A percentile compares a stretch with the other conserved stretches of the same genome.
Evolutionary conservation across 2,329 filamentous ascomycete genomes (phyloP).

Genomic region (Trichoderma atroviride): DNA sequence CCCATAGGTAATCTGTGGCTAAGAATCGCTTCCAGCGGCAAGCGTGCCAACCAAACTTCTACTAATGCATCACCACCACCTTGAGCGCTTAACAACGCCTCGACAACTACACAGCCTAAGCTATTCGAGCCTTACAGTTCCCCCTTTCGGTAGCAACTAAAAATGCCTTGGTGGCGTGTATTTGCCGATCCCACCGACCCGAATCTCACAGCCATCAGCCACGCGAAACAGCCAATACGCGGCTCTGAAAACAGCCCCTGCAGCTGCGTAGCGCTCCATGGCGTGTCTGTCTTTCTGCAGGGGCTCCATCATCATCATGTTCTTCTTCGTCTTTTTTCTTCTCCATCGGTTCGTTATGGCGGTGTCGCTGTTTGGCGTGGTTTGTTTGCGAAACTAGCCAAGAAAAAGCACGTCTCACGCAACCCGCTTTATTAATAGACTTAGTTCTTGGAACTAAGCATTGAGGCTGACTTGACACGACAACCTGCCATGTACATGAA

Average conservation of each 20-base stretch:
- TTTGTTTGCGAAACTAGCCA: background rate
- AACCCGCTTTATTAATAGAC: background rate
- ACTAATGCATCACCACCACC: background rate
- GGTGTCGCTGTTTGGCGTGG: background rate
- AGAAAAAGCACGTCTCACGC: background rate
- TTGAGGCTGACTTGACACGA: background rate
- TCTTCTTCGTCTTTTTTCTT: background rate
- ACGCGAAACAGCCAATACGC: background rate
- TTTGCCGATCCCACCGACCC: background rate
- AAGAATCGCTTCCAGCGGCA: background rate
- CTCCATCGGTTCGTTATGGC: background rate
- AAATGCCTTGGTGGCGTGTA: background rate
- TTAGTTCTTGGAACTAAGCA: background rate
- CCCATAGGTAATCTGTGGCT: too few species aligned
- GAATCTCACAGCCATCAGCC: background rate
- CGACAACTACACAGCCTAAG: background rate
- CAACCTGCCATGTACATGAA: background rate
- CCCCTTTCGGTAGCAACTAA: background rate
- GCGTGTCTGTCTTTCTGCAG: background rate
- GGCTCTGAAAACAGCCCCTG: background rate
- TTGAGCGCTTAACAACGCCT: conserved; percentile 8
- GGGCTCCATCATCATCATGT: background rate
- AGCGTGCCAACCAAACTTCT: background rate
- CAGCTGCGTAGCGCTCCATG: conserved; percentile 7
- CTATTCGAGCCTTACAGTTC: background rate